These are phyloP conservation scores for Carex arenaria DNA, from an alignment of 202 grass and related monocot species.

Conservation along the genomic window DNA sequence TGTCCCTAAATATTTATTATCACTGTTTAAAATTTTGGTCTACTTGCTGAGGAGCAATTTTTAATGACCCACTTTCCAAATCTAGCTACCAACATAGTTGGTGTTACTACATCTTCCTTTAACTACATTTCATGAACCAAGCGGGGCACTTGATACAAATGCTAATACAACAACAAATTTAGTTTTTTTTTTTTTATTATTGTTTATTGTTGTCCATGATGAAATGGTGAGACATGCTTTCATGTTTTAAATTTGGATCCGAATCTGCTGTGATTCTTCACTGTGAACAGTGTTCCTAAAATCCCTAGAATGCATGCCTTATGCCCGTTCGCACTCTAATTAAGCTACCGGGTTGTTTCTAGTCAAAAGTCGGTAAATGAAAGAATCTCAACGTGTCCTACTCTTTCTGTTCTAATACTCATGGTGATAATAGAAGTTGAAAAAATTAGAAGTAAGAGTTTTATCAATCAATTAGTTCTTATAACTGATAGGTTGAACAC, in stretches of 20 bases:
- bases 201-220: neutral
- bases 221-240: neutral
- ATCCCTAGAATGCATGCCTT: too few species aligned
- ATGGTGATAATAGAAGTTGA: too few species aligned
- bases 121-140: neutral
- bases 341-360: too few species aligned
- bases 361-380: too few species aligned
- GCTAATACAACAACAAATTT: neutral
- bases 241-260: neutral
- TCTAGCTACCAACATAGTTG: neutral
- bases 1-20: neutral
- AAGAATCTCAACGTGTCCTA: too few species aligned
- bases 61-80: neutral
- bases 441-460: too few species aligned
- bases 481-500: neutral
- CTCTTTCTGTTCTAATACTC: too few species aligned
- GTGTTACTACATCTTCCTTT: neutral
- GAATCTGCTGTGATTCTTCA: too few species aligned
- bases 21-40: neutral
- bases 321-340: too few species aligned
- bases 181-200: neutral
- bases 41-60: neutral
- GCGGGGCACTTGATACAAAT: neutral
- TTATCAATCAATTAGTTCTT: neutral
- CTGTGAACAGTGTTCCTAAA: too few species aligned